phyloP scores from a whole-genome alignment of 306 rosid genomes.

The Fagus crenata region DNA sequence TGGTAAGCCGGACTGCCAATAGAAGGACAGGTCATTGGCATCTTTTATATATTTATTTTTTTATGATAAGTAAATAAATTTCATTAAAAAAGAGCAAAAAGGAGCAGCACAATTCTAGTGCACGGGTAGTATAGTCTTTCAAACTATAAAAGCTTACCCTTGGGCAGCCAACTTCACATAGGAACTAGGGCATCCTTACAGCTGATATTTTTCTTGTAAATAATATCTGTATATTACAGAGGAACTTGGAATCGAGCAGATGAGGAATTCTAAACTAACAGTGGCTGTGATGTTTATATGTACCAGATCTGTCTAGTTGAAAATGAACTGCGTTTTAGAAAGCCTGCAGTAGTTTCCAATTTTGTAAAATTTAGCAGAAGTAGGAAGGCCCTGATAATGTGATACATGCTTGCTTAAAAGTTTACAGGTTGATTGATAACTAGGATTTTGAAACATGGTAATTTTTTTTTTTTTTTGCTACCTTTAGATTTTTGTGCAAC shows the following conservation, averaged over 20 bases:
- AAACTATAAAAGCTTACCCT: neutral
- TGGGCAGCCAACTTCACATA: neutral
- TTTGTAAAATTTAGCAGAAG: neutral
- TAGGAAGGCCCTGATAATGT: neutral
- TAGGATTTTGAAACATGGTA: neutral
- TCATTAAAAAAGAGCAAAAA: too few relatives aligned
- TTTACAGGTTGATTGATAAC: too few relatives aligned
- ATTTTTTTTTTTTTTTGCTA: neutral
- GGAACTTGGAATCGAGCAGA: neutral
- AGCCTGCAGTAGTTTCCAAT: neutral
- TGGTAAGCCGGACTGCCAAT: neutral
- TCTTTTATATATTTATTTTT: neutral
- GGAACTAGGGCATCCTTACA: neutral
- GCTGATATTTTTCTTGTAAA: neutral
- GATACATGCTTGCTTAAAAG: too few relatives aligned
- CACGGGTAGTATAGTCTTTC: neutral
- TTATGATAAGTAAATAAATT: too few relatives aligned
- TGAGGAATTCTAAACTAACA: neutral
- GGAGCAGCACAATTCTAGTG: too few relatives aligned
- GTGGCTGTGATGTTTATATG: neutral
- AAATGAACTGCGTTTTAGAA: neutral
- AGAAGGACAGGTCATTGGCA: neutral
- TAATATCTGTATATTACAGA: neutral
- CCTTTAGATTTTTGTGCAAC: neutral
- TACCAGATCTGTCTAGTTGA: neutral